A percentile compares a stretch with the other conserved stretches of the same genome.
Evolutionary conservation across 805 yeast genomes (phyloP).

Genomic region (Candida sonorensis): DNA sequence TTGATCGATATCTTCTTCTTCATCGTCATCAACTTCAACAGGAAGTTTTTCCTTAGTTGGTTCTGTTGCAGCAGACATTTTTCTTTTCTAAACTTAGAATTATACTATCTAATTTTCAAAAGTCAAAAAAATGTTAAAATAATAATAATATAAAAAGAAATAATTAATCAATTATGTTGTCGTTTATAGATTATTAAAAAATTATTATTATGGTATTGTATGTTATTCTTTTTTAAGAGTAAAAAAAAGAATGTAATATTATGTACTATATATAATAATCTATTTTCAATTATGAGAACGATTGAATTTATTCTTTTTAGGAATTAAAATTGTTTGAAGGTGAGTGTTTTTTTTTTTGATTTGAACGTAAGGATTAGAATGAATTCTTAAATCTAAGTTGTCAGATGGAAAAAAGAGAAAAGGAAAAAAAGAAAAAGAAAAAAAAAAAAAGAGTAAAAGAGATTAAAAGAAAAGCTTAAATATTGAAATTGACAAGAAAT

Average conservation of each 20-base stretch:
- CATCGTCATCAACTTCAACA: slow-evolving; percentile 40
- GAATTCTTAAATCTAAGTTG: neutral
- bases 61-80: slow-evolving; percentile 16
- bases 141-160: too few species aligned
- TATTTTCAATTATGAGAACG: too few species aligned
- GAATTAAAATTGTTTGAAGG: neutral
- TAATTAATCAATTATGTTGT: too few species aligned
- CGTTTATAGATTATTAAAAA: too few species aligned
- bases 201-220: too few species aligned
- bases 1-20: slow-evolving; percentile 61
- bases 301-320: too few species aligned
- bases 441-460: neutral
- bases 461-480: neutral
- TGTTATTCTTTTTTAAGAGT: too few species aligned
- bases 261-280: too few species aligned
- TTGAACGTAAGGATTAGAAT: slow-evolving; percentile 1
- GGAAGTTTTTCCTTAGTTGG: slow-evolving; percentile 23
- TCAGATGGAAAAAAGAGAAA: neutral
- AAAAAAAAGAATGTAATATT: neutral
- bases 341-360: neutral
- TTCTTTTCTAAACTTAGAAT: neutral
- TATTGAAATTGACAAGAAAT: neutral
- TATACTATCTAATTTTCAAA: neutral
- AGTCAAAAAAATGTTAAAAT: too few species aligned
- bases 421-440: neutral